Evolutionary conservation across 257 asterid species (phyloP).

Genomic region (Salvia miltiorrhiza): DNA sequence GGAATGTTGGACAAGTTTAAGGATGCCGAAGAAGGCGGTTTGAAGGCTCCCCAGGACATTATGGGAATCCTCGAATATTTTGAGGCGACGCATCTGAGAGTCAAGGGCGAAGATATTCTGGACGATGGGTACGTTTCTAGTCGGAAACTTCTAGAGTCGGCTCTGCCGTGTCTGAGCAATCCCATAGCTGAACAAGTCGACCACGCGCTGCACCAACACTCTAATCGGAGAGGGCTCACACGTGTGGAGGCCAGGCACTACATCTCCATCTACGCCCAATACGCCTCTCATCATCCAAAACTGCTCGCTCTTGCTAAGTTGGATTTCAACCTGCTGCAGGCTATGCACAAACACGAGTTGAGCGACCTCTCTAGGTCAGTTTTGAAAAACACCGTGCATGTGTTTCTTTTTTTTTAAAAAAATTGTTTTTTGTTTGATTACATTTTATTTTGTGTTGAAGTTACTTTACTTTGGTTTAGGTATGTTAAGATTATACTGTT

Average conservation of each 20-base stretch:
- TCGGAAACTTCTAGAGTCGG: slow-evolving; percentile 16
- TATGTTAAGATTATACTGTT: too few species aligned
- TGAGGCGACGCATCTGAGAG: slow-evolving; percentile 37
- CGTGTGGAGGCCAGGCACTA: slow-evolving; percentile 28
- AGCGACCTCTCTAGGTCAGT: slow-evolving; percentile 19
- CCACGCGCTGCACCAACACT: slow-evolving; percentile 20
- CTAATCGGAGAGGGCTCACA: slow-evolving; percentile 21
- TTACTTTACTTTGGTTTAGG: too few species aligned
- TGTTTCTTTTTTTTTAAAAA: too few species aligned
- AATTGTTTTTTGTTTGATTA: too few species aligned
- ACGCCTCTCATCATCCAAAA: slow-evolving; percentile 6
- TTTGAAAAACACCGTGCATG: too few species aligned
- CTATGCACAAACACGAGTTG: slow-evolving; percentile 27
- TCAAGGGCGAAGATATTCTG: slow-evolving; percentile 30
- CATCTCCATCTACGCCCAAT: slow-evolving; percentile 19
- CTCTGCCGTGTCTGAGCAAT: slow-evolving; percentile 1
- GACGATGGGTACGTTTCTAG: slow-evolving; percentile 29
- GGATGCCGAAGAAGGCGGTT: slow-evolving; percentile 12
- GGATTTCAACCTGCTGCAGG: slow-evolving; percentile 28
- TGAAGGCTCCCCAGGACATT: background rate
- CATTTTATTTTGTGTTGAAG: too few species aligned
- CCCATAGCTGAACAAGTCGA: slow-evolving; percentile 11
- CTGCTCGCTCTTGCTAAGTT: slow-evolving; percentile 29
- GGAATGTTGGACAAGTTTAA: slow-evolving; percentile 25
- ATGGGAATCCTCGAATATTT: slow-evolving; percentile 27